A percentile compares a stretch with the other conserved stretches of the same genome.
Conservation (phyloP, 116 monocot genomes). For the Papilionanthe hybrid region DNA sequence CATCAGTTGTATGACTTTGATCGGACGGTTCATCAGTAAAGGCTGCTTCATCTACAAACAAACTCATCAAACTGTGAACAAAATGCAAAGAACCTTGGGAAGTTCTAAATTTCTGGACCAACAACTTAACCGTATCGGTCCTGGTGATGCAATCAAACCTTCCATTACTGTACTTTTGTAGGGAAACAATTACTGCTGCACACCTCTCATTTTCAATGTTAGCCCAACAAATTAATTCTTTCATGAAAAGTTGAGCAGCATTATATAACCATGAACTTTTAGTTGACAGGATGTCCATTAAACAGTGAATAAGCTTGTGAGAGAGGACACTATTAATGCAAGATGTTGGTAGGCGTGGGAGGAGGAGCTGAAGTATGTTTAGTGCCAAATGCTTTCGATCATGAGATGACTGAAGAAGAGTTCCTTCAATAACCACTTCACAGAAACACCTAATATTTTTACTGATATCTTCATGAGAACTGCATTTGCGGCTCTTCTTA, state of each 20-base stretch:
- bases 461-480: conserved; percentile 44
- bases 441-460: conserved; percentile 56
- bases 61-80: conserved; percentile 59
- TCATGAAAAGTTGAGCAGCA: conserved; percentile 81
- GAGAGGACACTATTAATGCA: conserved; percentile 61
- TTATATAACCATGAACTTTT: conserved; percentile 66
- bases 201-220: conserved; percentile 50
- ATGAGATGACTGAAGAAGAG: conserved; percentile 85
- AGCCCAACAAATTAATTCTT: conserved; percentile 57
- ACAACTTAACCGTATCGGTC: conserved; percentile 58
- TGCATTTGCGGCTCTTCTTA: conserved; percentile 57
- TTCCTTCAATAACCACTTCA: conserved; percentile 79
- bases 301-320: conserved; percentile 75
- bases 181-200: conserved; percentile 52
- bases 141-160: conserved; percentile 79
- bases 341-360: conserved; percentile 60
- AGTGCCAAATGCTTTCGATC: conserved; percentile 89
- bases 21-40: conserved; percentile 83
- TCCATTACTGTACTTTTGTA: conserved; percentile 80
- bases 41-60: conserved; percentile 74
- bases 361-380: conserved; percentile 58
- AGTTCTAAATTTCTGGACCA: conserved; percentile 50
- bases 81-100: conserved; percentile 51
- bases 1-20: conserved; percentile 92
- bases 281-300: conserved; percentile 81